phyloP scores from a whole-genome alignment of 2,329 filamentous ascomycete species.

The Calonectria multiphialidica region DNA sequence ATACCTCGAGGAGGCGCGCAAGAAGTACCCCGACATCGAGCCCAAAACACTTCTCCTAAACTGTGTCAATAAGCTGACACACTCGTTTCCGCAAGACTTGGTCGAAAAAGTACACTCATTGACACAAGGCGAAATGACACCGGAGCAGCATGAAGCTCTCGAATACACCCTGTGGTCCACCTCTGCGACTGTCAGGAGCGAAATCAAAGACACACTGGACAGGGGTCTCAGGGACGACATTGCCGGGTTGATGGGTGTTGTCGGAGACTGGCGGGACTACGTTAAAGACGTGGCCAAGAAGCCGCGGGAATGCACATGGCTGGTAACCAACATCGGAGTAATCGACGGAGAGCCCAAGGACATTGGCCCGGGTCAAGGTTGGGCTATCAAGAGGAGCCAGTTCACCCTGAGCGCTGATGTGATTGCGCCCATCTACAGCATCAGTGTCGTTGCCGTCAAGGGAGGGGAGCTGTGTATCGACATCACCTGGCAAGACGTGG shows the following conservation, averaged over 20 bases:
- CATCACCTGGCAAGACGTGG: conserved; percentile 27
- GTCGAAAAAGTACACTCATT: background rate
- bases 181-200: conserved; percentile 18
- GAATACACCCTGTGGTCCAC: conserved; percentile 39
- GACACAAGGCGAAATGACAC: background rate
- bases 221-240: conserved; percentile 37
- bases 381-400: conserved; percentile 32
- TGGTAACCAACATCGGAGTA: conserved; percentile 42
- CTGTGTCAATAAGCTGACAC: conserved; percentile 21
- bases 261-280: conserved; percentile 35
- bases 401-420: conserved; percentile 29
- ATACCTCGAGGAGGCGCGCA: conserved; percentile 23
- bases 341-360: conserved; percentile 24
- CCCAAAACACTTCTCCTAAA: conserved; percentile 30
- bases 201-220: conserved; percentile 33
- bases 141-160: conserved; percentile 9
- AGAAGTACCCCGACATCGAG: conserved; percentile 6
- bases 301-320: conserved; percentile 30
- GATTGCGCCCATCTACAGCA: conserved; percentile 14
- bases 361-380: background rate
- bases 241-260: conserved; percentile 33
- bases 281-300: conserved; percentile 22
- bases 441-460: conserved; percentile 27
- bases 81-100: conserved; percentile 5
- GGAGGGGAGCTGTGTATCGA: conserved; percentile 25